A percentile compares a stretch with the other conserved stretches of the same genome.
Evolutionary conservation across 2,329 filamentous ascomycete genomes (phyloP).

Genomic region (Xylariaceae sp.): DNA sequence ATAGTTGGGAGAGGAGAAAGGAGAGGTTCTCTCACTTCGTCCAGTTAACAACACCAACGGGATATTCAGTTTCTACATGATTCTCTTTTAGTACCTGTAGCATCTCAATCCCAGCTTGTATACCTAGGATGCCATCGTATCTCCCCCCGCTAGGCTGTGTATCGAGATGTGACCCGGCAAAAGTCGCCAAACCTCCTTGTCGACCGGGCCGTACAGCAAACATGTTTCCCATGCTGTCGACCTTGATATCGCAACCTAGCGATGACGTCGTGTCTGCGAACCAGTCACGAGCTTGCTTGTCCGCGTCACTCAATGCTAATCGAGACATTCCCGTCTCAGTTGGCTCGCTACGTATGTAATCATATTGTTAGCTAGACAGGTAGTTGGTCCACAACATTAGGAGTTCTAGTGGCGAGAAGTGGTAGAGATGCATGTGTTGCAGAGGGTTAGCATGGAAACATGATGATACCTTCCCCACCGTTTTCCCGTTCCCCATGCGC

Average conservation of each 20-base stretch:
- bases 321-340: slow-evolving; percentile 76
- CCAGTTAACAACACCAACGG: slow-evolving; percentile 74
- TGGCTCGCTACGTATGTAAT: slow-evolving; percentile 32
- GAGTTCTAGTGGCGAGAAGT: slow-evolving; percentile 1
- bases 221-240: slow-evolving; percentile 78
- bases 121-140: slow-evolving; percentile 75
- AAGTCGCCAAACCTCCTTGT: slow-evolving; percentile 57
- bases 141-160: slow-evolving; percentile 62
- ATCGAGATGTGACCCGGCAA: slow-evolving; percentile 66
- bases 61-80: slow-evolving; percentile 63
- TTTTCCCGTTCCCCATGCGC: slow-evolving; percentile 62
- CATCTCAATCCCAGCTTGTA: slow-evolving; percentile 70
- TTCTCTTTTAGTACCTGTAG: slow-evolving; percentile 65
- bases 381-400: background rate
- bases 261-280: slow-evolving; percentile 60
- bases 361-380: slow-evolving; percentile 1
- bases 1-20: background rate
- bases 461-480: slow-evolving; percentile 62
- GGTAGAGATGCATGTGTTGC: background rate
- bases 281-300: slow-evolving; percentile 71
- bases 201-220: slow-evolving; percentile 68
- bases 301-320: slow-evolving; percentile 65
- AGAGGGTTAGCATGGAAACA: background rate
- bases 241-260: slow-evolving; percentile 62
- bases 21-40: slow-evolving; percentile 47